Evolutionary conservation across 2,329 filamentous ascomycete genomes (phyloP).

Genomic region (Diaporthe sp.): DNA sequence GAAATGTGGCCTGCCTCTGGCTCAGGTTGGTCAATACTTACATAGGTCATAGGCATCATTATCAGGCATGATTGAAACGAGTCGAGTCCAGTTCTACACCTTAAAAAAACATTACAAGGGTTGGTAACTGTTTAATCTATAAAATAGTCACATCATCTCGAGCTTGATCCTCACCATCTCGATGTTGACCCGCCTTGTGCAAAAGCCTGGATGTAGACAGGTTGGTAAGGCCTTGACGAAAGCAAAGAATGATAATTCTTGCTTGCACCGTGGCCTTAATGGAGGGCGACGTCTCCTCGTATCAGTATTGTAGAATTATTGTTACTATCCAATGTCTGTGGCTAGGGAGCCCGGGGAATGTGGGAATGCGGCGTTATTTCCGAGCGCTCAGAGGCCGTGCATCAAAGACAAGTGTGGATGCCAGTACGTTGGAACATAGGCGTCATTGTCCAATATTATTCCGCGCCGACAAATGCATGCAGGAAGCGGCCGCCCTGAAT

Average conservation of each 20-base stretch:
- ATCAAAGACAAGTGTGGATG: not conserved
- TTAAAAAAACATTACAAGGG: too few relatives aligned
- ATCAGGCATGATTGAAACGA: too few relatives aligned
- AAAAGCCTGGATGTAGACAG: not conserved
- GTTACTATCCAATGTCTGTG: too few relatives aligned
- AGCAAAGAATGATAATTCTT: not conserved
- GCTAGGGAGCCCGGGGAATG: not conserved
- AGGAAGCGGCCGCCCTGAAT: not conserved
- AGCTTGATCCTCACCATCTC: not conserved
- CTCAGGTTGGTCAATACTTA: too few relatives aligned
- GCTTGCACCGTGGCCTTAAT: not conserved
- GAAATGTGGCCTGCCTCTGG: too few relatives aligned
- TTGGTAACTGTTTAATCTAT: too few relatives aligned
- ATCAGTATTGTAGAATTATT: not conserved
- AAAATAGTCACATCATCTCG: not conserved
- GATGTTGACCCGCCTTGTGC: not conserved
- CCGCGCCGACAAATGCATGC: not conserved
- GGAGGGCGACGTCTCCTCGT: too few relatives aligned
- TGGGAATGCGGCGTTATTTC: not conserved
- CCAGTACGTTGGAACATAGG: not conserved
- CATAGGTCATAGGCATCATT: too few relatives aligned
- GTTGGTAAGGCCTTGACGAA: not conserved
- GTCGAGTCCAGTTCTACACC: too few relatives aligned
- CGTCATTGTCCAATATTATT: not conserved
- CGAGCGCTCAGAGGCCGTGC: not conserved